A percentile compares a stretch with the other conserved stretches of the same genome.
phyloP scores from a whole-genome alignment of 1,139 yeast genomes.

The Debaryomycetaceae sp. region DNA sequence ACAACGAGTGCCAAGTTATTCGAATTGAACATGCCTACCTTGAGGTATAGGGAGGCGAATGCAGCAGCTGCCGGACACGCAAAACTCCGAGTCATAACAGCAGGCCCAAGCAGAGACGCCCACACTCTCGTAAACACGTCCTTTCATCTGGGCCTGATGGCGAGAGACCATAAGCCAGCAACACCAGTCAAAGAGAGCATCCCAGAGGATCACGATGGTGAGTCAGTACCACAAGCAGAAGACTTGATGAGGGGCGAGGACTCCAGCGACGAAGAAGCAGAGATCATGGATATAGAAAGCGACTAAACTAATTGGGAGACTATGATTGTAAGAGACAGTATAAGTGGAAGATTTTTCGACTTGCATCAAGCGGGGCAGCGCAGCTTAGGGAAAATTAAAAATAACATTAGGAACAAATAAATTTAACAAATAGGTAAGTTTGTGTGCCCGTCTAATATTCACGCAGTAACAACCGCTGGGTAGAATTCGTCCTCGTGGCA shows the following conservation, averaged over 20 bases:
- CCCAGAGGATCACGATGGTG: too few relatives aligned
- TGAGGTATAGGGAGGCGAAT: constrained; percentile 12
- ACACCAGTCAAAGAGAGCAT: not conserved
- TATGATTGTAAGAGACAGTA: too few relatives aligned
- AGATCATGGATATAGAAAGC: constrained; percentile 62
- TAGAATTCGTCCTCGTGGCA: too few relatives aligned
- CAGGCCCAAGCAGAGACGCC: constrained; percentile 1
- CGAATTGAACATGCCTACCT: constrained; percentile 18
- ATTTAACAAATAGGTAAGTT: too few relatives aligned
- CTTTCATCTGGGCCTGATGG: not conserved
- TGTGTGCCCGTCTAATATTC: too few relatives aligned
- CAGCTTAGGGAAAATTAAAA: too few relatives aligned
- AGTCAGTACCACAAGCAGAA: constrained; percentile 31
- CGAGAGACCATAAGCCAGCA: not conserved
- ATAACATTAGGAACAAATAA: too few relatives aligned
- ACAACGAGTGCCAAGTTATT: constrained; percentile 15
- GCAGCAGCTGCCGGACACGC: not conserved
- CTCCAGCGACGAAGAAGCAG: constrained; percentile 57
- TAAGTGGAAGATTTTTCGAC: too few relatives aligned
- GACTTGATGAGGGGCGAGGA: constrained; percentile 49
- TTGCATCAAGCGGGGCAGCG: too few relatives aligned
- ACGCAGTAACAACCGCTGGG: too few relatives aligned
- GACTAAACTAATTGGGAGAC: too few relatives aligned
- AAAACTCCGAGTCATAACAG: not conserved
- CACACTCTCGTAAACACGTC: not conserved